These are phyloP conservation scores for Kodamaea alishanica DNA, from an alignment of 1,139 yeast genomes.

Conservation along the genomic window DNA sequence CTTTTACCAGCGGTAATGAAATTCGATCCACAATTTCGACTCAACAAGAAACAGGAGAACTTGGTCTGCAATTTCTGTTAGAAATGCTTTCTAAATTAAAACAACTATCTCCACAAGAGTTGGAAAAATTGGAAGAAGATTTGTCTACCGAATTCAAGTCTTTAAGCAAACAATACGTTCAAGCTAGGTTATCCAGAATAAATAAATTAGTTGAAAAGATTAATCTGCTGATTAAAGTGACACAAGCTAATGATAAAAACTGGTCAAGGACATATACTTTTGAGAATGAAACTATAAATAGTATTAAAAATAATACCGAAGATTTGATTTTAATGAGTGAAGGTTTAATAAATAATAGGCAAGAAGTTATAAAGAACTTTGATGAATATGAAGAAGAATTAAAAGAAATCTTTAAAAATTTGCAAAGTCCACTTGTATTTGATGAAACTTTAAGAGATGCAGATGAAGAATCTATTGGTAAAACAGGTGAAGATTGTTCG, in stretches of 20 bases:
- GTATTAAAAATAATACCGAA: constrained; percentile 34
- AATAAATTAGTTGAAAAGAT: constrained; percentile 28
- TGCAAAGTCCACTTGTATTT: constrained; percentile 34
- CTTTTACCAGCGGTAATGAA: constrained; percentile 1
- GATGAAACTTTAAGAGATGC: constrained; percentile 23
- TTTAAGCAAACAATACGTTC: constrained; percentile 28
- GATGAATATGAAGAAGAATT: constrained; percentile 33
- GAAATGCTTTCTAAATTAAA: constrained; percentile 7
- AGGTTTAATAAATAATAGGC: constrained; percentile 15
- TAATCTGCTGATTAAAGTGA: constrained; percentile 24
- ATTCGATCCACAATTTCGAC: neutral
- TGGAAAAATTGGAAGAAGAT: constrained; percentile 26
- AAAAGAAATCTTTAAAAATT: constrained; percentile 23
- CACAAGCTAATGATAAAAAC: constrained; percentile 28
- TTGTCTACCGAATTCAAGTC: constrained; percentile 31
- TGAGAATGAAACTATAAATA: constrained; percentile 35
- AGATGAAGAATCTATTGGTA: neutral
- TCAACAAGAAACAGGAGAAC: neutral
- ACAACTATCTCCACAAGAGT: constrained; percentile 26
- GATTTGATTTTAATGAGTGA: constrained; percentile 21
- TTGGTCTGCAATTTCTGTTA: neutral
- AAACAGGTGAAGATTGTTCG: constrained; percentile 6
- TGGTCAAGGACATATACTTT: constrained; percentile 35
- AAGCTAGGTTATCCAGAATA: constrained; percentile 31
- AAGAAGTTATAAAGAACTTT: constrained; percentile 19